Conservation (phyloP, 1,284 basidiomycete genomes). For the Apiotrichum porosum region DNA sequence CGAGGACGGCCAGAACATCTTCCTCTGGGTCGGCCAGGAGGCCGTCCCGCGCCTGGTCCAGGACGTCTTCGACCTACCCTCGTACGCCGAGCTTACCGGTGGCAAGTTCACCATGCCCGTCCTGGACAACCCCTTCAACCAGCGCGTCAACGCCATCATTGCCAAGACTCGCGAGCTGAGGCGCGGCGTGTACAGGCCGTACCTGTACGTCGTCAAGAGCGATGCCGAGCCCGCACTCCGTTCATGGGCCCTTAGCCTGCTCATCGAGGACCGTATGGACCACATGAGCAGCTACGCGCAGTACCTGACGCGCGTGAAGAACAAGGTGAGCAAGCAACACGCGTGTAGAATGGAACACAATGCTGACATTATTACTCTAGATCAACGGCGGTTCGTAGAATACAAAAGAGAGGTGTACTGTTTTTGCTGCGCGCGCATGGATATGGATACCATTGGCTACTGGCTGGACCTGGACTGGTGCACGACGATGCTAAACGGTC, state of each 20-base stretch:
- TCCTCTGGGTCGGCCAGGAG: constrained; percentile 95
- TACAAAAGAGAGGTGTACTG: constrained; percentile 3
- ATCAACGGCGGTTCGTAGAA: constrained; percentile 8
- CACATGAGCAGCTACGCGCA: constrained; percentile 93
- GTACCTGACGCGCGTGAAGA: constrained; percentile 72
- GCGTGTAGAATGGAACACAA: neutral
- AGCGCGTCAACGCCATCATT: constrained; percentile 86
- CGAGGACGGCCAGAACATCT: constrained; percentile 95
- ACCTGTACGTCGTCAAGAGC: constrained; percentile 97
- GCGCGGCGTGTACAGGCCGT: constrained; percentile 84
- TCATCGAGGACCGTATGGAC: constrained; percentile 95
- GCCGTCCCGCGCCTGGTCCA: constrained; percentile 88
- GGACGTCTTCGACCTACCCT: constrained; percentile 90
- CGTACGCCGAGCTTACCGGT: constrained; percentile 79
- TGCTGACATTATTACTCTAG: neutral
- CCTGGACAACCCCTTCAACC: constrained; percentile 87
- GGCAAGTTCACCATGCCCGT: constrained; percentile 88
- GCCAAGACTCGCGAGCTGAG: constrained; percentile 78
- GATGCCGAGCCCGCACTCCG: constrained; percentile 92
- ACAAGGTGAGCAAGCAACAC: constrained; percentile 55
- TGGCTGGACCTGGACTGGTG: too few relatives aligned
- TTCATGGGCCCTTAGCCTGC: constrained; percentile 87
- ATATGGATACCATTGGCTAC: constrained; percentile 4
- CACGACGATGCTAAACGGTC: too few relatives aligned
- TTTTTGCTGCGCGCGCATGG: neutral